Conservation (phyloP, 192 early-diverging fungal genomes). For the Allomyces macrogynus region DNA sequence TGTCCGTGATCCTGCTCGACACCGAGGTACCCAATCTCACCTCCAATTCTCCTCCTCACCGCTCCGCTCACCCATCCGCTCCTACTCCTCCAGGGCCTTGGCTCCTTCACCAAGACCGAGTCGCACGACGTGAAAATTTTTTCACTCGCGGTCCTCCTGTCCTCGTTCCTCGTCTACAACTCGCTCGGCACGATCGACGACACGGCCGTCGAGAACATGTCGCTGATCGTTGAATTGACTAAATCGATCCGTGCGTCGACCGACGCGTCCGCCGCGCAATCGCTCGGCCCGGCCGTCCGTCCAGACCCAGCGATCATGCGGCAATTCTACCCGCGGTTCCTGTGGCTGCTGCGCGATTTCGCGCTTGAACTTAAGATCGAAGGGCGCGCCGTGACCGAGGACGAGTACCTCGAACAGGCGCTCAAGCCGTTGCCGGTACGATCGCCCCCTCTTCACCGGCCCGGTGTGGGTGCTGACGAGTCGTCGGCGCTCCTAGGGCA, state of each 20-base stretch:
- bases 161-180: neutral
- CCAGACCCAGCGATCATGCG: neutral
- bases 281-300: neutral
- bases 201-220: neutral
- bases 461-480: neutral
- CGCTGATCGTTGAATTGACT: neutral
- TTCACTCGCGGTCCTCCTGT: neutral
- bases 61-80: no score
- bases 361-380: neutral
- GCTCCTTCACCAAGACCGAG: neutral
- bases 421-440: neutral
- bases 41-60: no score
- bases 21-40: neutral
- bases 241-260: neutral
- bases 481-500: neutral
- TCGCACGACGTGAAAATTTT: neutral
- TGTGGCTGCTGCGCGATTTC: neutral
- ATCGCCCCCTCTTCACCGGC: no score
- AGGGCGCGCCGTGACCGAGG: neutral
- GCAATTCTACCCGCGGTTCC: neutral
- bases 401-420: neutral
- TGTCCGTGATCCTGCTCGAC: neutral
- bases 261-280: neutral
- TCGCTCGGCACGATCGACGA: neutral
- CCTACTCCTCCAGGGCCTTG: neutral